Evolutionary conservation across 202 grass and related monocot species (phyloP), one percentile per base, ranked within the genome.

Genomic region (Panicum virgatum): DNA sequence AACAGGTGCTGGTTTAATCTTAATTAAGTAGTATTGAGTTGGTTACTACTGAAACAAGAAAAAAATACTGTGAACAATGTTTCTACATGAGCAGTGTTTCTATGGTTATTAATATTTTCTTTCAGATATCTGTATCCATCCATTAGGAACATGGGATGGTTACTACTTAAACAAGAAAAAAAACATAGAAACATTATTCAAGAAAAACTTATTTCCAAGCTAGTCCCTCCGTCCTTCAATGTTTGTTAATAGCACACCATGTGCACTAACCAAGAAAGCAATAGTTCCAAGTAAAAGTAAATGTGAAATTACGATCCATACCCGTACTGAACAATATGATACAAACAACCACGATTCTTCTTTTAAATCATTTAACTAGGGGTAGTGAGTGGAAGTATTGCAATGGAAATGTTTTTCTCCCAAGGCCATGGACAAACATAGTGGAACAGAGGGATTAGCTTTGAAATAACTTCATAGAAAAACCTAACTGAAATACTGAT

Each of bases 1-100:
- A 66, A 56, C 32, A 84, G 18, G 46, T 66, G 40, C 19, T 4
- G 26, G 6, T 69, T 62, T 72, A 64, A 42, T 82, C 22, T 72
- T 48, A 59, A 22, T 87, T 4, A 3, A 69, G 62, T 45, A 45
- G 19, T 53, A 7, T 51, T 54, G 26, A 20, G 9, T 72, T 72
- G 9, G 27, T 29, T 70, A 29, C 23, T 45, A 37, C 50, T 52
- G 19, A 52, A 52, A 52, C 50, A 52, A 52, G 50, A n/a, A n/a
- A 7, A 52, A 52, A 48, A 18, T 52, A 8, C n/a, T 52, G 18
- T 8, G 50, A 52, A 26, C 9, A 25, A 58, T 58, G 23, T 58
- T 57, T 53, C 50, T 56, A 56, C 46, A 5, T 56, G 19, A 56
- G 10, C 20, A 56, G 15, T 56, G 52, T 56, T 52, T 57, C 53